Conservation (phyloP, 2,329 filamentous ascomycete genomes). For the Knufia petricola region DNA sequence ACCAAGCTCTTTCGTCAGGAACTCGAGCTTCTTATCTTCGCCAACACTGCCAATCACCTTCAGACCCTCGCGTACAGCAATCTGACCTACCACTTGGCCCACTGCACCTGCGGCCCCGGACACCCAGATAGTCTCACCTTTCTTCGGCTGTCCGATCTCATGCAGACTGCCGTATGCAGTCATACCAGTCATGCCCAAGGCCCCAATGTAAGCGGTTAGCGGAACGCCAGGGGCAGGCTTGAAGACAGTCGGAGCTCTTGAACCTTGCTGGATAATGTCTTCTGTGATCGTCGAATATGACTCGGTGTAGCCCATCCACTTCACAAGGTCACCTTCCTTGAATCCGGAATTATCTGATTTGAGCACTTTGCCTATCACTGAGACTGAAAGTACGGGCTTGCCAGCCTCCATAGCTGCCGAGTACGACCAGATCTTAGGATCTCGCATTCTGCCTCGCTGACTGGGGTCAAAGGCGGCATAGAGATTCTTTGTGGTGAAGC, state of each 20-base stretch:
- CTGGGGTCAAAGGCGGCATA: conserved; percentile 70
- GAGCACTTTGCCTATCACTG: conserved; percentile 53
- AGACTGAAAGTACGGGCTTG: conserved; percentile 49
- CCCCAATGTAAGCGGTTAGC: conserved; percentile 54
- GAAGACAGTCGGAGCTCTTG: conserved; percentile 23
- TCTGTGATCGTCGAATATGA: conserved; percentile 54
- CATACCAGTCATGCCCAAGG: conserved; percentile 61
- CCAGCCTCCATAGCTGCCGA: conserved; percentile 47
- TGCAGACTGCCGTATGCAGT: conserved; percentile 60
- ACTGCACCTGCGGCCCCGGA: conserved; percentile 64
- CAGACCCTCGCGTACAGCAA: conserved; percentile 63
- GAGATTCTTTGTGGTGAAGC: conserved; percentile 56
- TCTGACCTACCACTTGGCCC: conserved; percentile 63
- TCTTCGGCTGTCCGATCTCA: conserved; percentile 56
- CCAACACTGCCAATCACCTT: conserved; percentile 61
- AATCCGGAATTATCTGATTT: conserved; percentile 53
- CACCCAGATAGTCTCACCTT: conserved; percentile 64
- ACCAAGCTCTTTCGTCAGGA: conserved; percentile 51
- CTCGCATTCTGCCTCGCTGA: conserved; percentile 63
- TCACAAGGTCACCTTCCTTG: conserved; percentile 48
- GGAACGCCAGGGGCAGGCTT: conserved; percentile 48
- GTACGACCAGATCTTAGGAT: conserved; percentile 53
- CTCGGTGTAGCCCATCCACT: conserved; percentile 34
- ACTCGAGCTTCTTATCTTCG: conserved; percentile 61
- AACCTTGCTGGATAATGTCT: conserved; percentile 21